Conservation (phyloP, 805 yeast genomes). For the Saccharomycopsis javanensis region DNA sequence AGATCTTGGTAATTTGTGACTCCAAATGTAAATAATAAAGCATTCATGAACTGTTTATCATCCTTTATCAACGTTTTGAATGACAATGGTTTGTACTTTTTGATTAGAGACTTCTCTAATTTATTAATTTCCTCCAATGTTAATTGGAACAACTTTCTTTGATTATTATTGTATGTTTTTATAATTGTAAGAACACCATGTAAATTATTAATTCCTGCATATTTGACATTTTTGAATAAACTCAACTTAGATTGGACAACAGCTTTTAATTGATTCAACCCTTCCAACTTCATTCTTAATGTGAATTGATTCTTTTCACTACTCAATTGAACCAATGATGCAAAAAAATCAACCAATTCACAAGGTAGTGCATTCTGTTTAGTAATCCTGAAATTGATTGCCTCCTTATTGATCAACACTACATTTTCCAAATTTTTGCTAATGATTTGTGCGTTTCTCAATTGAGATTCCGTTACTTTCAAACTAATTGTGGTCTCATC, state of each 20-base stretch:
- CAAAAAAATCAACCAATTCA: conserved; percentile 43
- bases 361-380: conserved; percentile 30
- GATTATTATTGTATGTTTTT: conserved; percentile 39
- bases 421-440: conserved; percentile 27
- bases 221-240: conserved; percentile 26
- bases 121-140: conserved; percentile 37
- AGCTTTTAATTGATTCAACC: conserved; percentile 41
- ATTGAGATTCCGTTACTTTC: conserved; percentile 32
- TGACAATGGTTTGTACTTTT: conserved; percentile 40
- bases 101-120: conserved; percentile 37
- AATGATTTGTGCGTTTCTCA: conserved; percentile 26
- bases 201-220: not conserved
- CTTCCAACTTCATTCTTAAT: conserved; percentile 50
- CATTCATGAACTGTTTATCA: conserved; percentile 44
- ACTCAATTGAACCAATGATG: conserved; percentile 38
- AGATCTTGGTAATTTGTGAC: conserved; percentile 45
- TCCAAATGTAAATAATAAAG: conserved; percentile 49
- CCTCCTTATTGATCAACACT: conserved; percentile 16
- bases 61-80: conserved; percentile 49
- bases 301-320: conserved; percentile 39
- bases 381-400: conserved; percentile 28
- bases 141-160: conserved; percentile 36
- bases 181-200: conserved; percentile 27
- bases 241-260: conserved; percentile 44
- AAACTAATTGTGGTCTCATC: conserved; percentile 54